Evolutionary conservation across 2,329 filamentous ascomycete genomes (phyloP).

Genomic region (Claviceps purpurea): DNA sequence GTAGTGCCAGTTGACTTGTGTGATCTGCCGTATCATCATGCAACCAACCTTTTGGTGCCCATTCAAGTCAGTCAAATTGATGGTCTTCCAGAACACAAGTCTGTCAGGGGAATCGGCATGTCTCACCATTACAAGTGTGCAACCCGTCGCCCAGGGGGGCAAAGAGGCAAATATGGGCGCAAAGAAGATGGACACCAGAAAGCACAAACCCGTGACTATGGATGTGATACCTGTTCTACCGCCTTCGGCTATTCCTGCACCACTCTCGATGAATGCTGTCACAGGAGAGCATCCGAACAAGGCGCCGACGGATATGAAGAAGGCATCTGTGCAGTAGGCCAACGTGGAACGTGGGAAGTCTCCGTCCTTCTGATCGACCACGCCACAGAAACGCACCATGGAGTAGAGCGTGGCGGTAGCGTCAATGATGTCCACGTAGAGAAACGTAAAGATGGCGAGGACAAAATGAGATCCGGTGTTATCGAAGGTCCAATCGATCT

Average conservation of each 20-base stretch:
- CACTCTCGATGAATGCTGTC: constrained; percentile 63
- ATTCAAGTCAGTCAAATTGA: neutral
- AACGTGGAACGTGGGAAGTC: constrained; percentile 78
- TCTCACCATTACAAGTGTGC: constrained; percentile 51
- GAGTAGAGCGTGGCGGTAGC: constrained; percentile 66
- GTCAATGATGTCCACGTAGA: constrained; percentile 71
- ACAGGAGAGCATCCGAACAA: constrained; percentile 58
- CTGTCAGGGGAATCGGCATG: neutral
- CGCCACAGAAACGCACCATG: constrained; percentile 65
- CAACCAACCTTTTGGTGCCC: constrained; percentile 44
- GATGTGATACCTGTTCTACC: constrained; percentile 61
- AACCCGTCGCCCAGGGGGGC: constrained; percentile 65
- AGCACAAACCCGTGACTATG: constrained; percentile 55
- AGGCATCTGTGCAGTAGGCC: constrained; percentile 61
- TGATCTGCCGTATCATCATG: constrained; percentile 65
- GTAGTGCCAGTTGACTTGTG: constrained; percentile 63
- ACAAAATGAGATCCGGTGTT: constrained; percentile 48
- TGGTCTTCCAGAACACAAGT: neutral
- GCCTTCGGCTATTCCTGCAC: constrained; percentile 63
- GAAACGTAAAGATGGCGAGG: constrained; percentile 61
- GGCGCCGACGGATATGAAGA: constrained; percentile 57
- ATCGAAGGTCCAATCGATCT: constrained; percentile 52
- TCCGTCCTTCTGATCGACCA: constrained; percentile 50
- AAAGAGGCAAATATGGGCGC: constrained; percentile 66
- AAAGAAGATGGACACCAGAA: constrained; percentile 60